Conservation (phyloP, 176 grass and related monocot genomes). For the Musa itinerans region DNA sequence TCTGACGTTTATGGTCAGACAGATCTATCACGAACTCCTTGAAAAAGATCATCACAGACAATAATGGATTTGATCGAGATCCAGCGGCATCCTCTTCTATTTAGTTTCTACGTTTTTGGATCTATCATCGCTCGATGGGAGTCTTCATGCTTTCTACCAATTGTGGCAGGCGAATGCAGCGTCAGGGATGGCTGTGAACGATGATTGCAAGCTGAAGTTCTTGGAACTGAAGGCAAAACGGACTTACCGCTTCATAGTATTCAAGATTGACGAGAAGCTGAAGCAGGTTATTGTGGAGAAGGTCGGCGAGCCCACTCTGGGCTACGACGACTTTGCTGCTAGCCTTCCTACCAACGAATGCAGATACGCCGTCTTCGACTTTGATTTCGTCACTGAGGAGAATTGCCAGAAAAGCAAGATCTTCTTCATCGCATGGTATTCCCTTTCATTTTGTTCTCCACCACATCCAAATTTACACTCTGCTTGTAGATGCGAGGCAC, state of each 20-base stretch:
- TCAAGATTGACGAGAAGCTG: conserved; percentile 47
- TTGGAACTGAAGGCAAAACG: conserved; percentile 77
- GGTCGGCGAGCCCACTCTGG: conserved; percentile 33
- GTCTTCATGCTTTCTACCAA: not conserved
- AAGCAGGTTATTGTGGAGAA: conserved; percentile 73
- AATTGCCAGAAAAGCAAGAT: conserved; percentile 91
- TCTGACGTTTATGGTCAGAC: not conserved
- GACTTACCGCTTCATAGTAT: conserved; percentile 59
- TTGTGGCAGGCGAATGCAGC: conserved; percentile 27
- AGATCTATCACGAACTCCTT: not conserved
- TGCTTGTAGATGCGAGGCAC: not conserved
- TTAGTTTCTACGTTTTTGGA: not conserved
- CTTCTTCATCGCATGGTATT: conserved; percentile 79
- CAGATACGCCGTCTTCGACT: conserved; percentile 67
- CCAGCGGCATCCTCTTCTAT: not conserved
- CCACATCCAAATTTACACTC: not conserved
- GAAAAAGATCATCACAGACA: too few species aligned
- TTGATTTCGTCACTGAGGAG: conserved; percentile 61
- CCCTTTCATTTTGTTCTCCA: not conserved
- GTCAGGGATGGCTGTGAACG: conserved; percentile 64
- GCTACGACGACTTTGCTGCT: conserved; percentile 50
- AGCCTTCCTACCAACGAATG: conserved; percentile 62
- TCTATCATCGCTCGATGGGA: not conserved
- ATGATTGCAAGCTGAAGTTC: conserved; percentile 68
- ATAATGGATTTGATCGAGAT: not conserved